phyloP scores from a whole-genome alignment of 140 eudicot genomes.

The Anethum foeniculum region DNA sequence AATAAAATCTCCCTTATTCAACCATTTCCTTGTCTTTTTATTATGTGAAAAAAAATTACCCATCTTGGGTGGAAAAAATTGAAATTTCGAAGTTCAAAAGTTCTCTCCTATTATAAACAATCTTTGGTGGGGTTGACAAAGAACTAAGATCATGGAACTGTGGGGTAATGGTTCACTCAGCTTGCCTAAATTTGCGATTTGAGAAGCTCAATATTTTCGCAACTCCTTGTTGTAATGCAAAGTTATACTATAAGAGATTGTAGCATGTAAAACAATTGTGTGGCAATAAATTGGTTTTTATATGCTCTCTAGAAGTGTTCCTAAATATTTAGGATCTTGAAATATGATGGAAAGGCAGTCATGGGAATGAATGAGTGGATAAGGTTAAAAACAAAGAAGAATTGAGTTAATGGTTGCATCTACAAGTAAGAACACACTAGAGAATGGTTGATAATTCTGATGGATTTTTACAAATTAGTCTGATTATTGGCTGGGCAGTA shows the following conservation, averaged over 20 bases:
- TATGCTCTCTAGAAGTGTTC: background rate
- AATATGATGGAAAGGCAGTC: background rate
- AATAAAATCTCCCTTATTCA: background rate
- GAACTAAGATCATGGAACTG: background rate
- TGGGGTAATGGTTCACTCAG: background rate
- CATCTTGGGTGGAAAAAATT: no score
- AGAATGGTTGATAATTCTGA: background rate
- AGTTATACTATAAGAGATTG: background rate
- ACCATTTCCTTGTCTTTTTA: no score
- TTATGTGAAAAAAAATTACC: no score
- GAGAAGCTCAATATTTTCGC: background rate
- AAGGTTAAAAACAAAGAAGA: background rate
- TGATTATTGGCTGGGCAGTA: background rate
- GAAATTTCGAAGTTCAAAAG: background rate
- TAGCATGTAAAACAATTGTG: background rate
- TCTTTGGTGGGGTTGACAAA: background rate
- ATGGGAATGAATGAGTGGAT: background rate
- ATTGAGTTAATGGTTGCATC: background rate
- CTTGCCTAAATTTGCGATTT: background rate
- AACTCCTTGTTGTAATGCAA: background rate
- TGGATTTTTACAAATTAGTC: background rate
- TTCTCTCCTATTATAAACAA: background rate
- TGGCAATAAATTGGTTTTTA: background rate
- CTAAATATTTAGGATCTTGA: background rate
- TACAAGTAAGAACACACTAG: background rate